These are phyloP conservation scores for Juglanconis sp. DNA, from an alignment of 2,329 filamentous ascomycete species.

Conservation along the genomic window DNA sequence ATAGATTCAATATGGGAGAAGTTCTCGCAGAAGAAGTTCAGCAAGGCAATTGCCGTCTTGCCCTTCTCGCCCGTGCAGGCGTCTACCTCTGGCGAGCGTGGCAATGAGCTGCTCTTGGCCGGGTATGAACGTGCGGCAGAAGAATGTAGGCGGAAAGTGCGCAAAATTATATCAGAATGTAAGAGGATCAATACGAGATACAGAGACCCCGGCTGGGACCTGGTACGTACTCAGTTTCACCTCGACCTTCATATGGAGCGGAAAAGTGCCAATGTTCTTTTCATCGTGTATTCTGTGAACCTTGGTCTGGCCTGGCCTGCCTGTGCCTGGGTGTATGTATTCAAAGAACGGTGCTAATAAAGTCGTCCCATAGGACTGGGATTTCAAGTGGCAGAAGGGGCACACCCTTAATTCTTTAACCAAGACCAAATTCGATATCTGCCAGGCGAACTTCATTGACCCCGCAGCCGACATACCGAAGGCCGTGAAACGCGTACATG, in stretches of 20 bases:
- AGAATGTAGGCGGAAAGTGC: conserved; percentile 60
- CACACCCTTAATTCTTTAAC: conserved; percentile 53
- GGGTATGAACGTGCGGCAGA: conserved; percentile 63
- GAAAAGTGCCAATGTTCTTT: too few species aligned
- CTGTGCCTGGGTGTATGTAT: too few species aligned
- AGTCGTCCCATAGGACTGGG: conserved; percentile 49
- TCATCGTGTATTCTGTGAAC: background rate
- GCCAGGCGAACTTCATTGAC: conserved; percentile 40
- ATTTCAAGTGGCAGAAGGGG: conserved; percentile 63
- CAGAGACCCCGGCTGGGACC: conserved; percentile 60
- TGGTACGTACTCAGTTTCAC: conserved; percentile 39
- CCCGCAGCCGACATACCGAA: conserved; percentile 58
- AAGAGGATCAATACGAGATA: conserved; percentile 76
- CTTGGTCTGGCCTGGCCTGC: background rate
- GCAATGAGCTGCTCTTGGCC: conserved; percentile 57
- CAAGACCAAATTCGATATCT: conserved; percentile 50
- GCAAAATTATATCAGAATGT: conserved; percentile 64
- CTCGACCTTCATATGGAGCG: background rate
- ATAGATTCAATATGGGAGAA: conserved; percentile 66
- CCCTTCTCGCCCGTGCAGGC: conserved; percentile 59
- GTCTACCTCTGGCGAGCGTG: conserved; percentile 46
- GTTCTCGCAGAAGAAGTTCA: conserved; percentile 59
- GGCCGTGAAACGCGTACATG: conserved; percentile 71
- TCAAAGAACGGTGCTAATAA: background rate
- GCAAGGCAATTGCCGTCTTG: conserved; percentile 62